Percentiles rank a stretch among this genome's conserved stretches.
phyloP scores from a whole-genome alignment of 108 stramenopile genomes.

The Fistulifera solaris region DNA sequence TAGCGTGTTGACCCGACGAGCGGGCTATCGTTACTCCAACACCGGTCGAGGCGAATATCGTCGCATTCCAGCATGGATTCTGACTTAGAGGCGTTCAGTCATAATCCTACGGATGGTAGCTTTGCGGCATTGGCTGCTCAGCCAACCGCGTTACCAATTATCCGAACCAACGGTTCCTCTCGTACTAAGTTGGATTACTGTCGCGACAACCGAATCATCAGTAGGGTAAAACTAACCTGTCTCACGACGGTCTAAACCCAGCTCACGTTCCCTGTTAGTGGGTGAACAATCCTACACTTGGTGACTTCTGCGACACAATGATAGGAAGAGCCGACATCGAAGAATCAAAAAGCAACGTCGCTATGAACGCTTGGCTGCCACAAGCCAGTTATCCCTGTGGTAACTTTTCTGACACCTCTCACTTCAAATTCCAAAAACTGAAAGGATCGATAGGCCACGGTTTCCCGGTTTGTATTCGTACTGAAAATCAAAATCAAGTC shows the following conservation, averaged over 20 bases:
- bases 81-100: slow-evolving; percentile 95
- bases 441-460: slow-evolving; percentile 97
- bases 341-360: slow-evolving; percentile 90
- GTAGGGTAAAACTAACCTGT: slow-evolving; percentile 95
- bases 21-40: slow-evolving; percentile 64
- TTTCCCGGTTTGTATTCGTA: slow-evolving; percentile 94
- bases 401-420: slow-evolving; percentile 98
- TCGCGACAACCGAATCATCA: slow-evolving; percentile 82
- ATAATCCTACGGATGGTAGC: slow-evolving; percentile 92
- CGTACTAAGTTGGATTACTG: slow-evolving; percentile 98
- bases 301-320: slow-evolving; percentile 94
- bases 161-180: slow-evolving; percentile 98
- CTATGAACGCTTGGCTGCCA: slow-evolving; percentile 87
- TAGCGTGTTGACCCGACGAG: slow-evolving; percentile 44
- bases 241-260: slow-evolving; percentile 98
- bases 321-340: slow-evolving; percentile 94
- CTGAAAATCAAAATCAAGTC: slow-evolving; percentile 96
- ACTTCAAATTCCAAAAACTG: slow-evolving; percentile 90
- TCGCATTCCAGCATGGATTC: slow-evolving; percentile 89
- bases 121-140: slow-evolving; percentile 89
- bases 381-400: slow-evolving; percentile 98
- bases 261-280: slow-evolving; percentile 94
- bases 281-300: slow-evolving; percentile 97
- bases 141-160: slow-evolving; percentile 91
- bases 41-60: slow-evolving; percentile 74